Percentiles rank a stretch among this genome's conserved stretches.
phyloP scores from a whole-genome alignment of 176 grass and related monocot species.

The Aegilops longissima region DNA sequence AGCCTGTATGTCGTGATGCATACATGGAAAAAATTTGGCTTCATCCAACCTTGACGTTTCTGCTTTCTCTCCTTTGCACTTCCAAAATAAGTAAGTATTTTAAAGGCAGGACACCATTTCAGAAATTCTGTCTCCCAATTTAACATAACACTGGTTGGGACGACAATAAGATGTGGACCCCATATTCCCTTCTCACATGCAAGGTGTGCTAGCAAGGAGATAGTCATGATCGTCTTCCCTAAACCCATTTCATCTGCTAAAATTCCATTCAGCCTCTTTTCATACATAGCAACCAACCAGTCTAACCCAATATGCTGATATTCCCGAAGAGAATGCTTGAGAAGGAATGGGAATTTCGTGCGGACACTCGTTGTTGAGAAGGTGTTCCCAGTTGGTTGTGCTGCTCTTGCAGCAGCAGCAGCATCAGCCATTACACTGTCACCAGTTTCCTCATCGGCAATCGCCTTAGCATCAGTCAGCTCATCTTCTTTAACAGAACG shows the following conservation, averaged over 20 bases:
- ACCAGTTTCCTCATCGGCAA: constrained; percentile 42
- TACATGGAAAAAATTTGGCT: constrained; percentile 94
- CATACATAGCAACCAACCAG: constrained; percentile 98
- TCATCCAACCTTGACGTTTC: constrained; percentile 97
- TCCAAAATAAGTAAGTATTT: constrained; percentile 97
- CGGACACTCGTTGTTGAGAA: constrained; percentile 92
- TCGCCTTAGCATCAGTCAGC: constrained; percentile 34
- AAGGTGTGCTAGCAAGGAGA: constrained; percentile 89
- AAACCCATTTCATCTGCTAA: constrained; percentile 99
- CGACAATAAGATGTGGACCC: constrained; percentile 99
- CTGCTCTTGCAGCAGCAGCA: constrained; percentile 93
- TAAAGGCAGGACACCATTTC: constrained; percentile 99
- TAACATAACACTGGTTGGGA: constrained; percentile 98
- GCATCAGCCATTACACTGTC: constrained; percentile 92
- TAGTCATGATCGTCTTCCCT: constrained; percentile 99
- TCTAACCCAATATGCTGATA: constrained; percentile 99
- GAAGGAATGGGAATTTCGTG: constrained; percentile 96
- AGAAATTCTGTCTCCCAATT: constrained; percentile 99
- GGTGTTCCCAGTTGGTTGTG: constrained; percentile 97
- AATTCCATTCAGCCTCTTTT: constrained; percentile 99
- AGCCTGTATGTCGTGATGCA: constrained; percentile 99
- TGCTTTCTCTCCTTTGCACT: constrained; percentile 98
- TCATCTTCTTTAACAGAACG: constrained; percentile 13
- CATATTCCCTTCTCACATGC: constrained; percentile 99
- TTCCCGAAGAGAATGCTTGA: constrained; percentile 96